These are phyloP conservation scores for Trichoderma sp. DNA, from an alignment of 2,329 filamentous ascomycete species.

Conservation along the genomic window DNA sequence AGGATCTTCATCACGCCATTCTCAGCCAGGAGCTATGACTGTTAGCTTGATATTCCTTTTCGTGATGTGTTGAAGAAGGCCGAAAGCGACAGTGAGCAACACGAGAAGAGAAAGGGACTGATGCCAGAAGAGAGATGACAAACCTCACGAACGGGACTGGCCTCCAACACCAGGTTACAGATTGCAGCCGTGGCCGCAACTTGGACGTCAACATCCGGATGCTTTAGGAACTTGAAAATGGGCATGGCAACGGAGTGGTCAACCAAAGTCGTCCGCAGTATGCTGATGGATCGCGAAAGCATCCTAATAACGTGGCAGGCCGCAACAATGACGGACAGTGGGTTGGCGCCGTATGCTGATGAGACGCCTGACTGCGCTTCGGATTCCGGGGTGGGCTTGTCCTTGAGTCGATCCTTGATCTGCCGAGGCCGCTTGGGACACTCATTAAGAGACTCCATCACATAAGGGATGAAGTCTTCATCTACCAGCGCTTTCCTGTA, in stretches of 20 bases:
- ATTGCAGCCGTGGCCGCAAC: conserved; percentile 83
- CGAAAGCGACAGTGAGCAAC: not conserved
- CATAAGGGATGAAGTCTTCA: conserved; percentile 75
- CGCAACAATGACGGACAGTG: conserved; percentile 75
- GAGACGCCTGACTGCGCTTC: conserved; percentile 36
- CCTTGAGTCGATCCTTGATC: conserved; percentile 47
- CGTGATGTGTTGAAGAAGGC: not conserved
- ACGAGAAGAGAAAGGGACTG: not conserved
- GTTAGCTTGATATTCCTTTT: conserved; percentile 31
- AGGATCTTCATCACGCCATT: conserved; percentile 74
- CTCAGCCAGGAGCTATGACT: conserved; percentile 67
- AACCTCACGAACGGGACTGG: conserved; percentile 89
- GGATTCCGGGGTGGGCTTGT: conserved; percentile 41
- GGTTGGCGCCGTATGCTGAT: conserved; percentile 69
- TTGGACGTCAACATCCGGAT: conserved; percentile 76
- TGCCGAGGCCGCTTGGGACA: conserved; percentile 57
- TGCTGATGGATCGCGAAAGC: conserved; percentile 80
- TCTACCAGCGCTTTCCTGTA: conserved; percentile 82
- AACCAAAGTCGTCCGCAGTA: conserved; percentile 81
- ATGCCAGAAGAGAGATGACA: conserved; percentile 40
- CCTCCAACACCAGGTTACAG: conserved; percentile 83
- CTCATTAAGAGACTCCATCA: conserved; percentile 74
- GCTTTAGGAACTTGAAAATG: conserved; percentile 72
- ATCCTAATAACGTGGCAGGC: conserved; percentile 82
- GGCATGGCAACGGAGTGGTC: conserved; percentile 82